Conservation (phyloP, 1,284 basidiomycete species). For the Apiotrichum montevideense region DNA sequence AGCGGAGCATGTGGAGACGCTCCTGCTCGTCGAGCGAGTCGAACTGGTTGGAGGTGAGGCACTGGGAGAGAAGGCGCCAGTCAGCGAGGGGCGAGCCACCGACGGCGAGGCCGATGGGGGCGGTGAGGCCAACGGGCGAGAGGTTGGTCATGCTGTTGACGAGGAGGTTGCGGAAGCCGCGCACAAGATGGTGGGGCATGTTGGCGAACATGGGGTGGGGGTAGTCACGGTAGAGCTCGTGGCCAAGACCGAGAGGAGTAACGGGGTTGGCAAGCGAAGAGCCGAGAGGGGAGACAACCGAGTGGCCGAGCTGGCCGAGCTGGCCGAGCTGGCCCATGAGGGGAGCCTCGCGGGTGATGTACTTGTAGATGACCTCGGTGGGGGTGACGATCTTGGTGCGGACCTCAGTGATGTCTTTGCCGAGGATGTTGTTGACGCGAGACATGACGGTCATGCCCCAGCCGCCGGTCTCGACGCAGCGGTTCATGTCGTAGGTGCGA, state of each 20-base stretch:
- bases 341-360: not conserved
- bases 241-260: not conserved
- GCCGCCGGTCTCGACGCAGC: not conserved
- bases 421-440: not conserved
- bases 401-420: not conserved
- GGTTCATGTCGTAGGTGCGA: not conserved
- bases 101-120: not conserved
- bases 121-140: not conserved
- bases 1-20: too few relatives aligned
- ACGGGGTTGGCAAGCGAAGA: too few relatives aligned
- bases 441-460: slow-evolving; percentile 3
- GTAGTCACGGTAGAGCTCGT: not conserved
- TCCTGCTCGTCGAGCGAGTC: not conserved
- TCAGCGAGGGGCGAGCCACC: not conserved
- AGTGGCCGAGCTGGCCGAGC: too few relatives aligned
- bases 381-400: slow-evolving; percentile 2
- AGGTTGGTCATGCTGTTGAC: not conserved
- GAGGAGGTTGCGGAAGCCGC: not conserved
- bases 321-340: not conserved
- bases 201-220: not conserved
- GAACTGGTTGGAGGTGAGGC: not conserved
- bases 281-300: not conserved
- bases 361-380: slow-evolving; percentile 3
- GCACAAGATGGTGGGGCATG: not conserved
- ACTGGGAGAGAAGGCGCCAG: not conserved